phyloP scores from a whole-genome alignment of 169 alveolate genomes.

The Plasmodium vinckei region DNA sequence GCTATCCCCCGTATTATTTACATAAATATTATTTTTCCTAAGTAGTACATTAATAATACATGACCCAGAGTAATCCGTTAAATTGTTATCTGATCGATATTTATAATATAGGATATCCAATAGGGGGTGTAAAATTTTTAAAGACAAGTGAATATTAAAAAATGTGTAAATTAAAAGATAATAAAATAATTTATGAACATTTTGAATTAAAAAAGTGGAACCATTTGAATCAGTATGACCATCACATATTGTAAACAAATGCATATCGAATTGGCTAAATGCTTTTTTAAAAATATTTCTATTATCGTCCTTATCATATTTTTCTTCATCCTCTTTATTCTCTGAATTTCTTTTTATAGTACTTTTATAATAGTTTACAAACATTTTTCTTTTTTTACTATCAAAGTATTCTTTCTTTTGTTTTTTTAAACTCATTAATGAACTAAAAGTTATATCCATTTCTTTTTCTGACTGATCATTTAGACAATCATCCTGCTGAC shows the following conservation, averaged over 20 bases:
- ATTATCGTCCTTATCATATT: neutral
- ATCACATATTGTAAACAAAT: slow-evolving; percentile 70
- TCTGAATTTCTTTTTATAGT: neutral
- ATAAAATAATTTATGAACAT: slow-evolving; percentile 47
- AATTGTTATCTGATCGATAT: neutral
- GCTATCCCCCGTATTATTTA: slow-evolving; percentile 67
- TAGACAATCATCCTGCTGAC: neutral
- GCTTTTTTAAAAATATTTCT: neutral
- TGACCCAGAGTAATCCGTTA: slow-evolving; percentile 16
- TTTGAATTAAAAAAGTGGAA: slow-evolving; percentile 40
- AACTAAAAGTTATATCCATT: too few species aligned
- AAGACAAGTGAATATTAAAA: slow-evolving; percentile 43
- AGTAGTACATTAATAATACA: slow-evolving; percentile 58
- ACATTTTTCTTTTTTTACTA: slow-evolving; percentile 10
- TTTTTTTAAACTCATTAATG: neutral
- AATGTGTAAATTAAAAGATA: slow-evolving; percentile 47
- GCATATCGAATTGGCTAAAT: slow-evolving; percentile 33
- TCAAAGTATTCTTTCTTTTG: neutral
- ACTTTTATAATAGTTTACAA: slow-evolving; percentile 18
- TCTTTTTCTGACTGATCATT: neutral
- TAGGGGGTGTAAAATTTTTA: slow-evolving; percentile 40
- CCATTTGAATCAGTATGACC: slow-evolving; percentile 69
- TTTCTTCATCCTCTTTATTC: neutral
- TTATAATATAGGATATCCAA: slow-evolving; percentile 44
- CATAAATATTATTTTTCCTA: slow-evolving; percentile 43